Evolutionary conservation across 177 flowering plant genomes (phyloP).

Genomic region (Vitis hybrid): DNA sequence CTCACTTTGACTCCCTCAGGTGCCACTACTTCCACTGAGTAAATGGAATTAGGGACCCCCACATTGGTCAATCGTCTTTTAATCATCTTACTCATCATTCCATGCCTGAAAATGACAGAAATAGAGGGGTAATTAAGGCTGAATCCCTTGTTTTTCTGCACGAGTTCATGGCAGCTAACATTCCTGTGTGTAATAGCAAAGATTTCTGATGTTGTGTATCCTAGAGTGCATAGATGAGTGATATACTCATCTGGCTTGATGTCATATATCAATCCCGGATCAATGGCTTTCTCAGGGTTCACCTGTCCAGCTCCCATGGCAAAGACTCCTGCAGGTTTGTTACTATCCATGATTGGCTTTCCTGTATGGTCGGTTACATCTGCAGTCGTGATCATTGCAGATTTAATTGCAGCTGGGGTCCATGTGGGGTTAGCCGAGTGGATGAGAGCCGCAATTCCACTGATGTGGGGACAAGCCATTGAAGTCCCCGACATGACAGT

Average conservation of each 20-base stretch:
- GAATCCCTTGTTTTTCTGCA: constrained; percentile 55
- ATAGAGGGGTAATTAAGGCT: constrained; percentile 93
- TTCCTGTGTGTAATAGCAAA: constrained; percentile 71
- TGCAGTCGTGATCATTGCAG: constrained; percentile 95
- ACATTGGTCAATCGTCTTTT: constrained; percentile 76
- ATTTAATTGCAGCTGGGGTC: constrained; percentile 86
- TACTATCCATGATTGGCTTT: constrained; percentile 72
- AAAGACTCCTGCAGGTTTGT: constrained; percentile 60
- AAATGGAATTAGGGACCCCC: constrained; percentile 73
- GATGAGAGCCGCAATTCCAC: constrained; percentile 78
- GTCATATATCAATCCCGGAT: constrained; percentile 87
- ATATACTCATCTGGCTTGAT: constrained; percentile 72
- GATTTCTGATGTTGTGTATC: constrained; percentile 62
- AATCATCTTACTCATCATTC: constrained; percentile 42
- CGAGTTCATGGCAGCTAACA: constrained; percentile 64
- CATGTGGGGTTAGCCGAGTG: constrained; percentile 75
- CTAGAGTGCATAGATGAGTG: constrained; percentile 72
- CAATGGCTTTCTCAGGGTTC: constrained; percentile 73
- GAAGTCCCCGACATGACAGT: constrained; percentile 95
- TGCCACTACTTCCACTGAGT: constrained; percentile 63
- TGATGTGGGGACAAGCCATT: constrained; percentile 95
- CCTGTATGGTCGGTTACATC: constrained; percentile 57
- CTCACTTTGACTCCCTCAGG: constrained; percentile 74
- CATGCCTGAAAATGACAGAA: constrained; percentile 57
- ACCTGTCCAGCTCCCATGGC: constrained; percentile 89